These are phyloP conservation scores for Agrostemma githago DNA, from an alignment of 148 eudicot genomes.

Conservation along the genomic window DNA sequence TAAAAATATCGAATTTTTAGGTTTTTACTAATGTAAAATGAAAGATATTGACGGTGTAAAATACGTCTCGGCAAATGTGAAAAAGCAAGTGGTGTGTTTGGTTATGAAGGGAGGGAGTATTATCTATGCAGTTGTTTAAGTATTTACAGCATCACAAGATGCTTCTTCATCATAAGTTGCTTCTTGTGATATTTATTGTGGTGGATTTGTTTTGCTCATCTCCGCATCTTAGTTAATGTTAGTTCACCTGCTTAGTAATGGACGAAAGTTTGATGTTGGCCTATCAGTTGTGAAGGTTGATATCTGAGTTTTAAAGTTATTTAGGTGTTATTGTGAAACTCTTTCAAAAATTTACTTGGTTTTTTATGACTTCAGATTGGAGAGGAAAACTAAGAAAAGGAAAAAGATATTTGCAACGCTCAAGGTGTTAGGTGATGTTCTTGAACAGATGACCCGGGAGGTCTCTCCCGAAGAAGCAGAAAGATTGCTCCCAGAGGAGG, in stretches of 20 bases:
- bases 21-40: no score
- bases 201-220: not conserved
- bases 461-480: conserved; percentile 92
- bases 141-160: not conserved
- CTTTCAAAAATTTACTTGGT: not conserved
- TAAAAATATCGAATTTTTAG: no score
- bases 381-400: conserved; percentile 83
- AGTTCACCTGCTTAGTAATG: not conserved
- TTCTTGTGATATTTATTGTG: not conserved
- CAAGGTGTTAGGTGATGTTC: conserved; percentile 77
- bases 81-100: no score
- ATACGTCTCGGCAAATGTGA: no score
- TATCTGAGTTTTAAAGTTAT: not conserved
- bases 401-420: conserved; percentile 88
- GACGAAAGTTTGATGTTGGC: conserved; percentile 2
- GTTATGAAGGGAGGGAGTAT: no score
- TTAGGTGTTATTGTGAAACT: not conserved
- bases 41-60: no score
- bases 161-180: no score
- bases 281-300: not conserved
- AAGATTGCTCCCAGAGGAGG: conserved; percentile 84
- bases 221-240: not conserved
- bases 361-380: conserved; percentile 45
- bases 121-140: not conserved
- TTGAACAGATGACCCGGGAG: conserved; percentile 81